These are phyloP conservation scores for Chytriomyces hyalinus DNA, from an alignment of 192 early-diverging fungal species.

Conservation along the genomic window DNA sequence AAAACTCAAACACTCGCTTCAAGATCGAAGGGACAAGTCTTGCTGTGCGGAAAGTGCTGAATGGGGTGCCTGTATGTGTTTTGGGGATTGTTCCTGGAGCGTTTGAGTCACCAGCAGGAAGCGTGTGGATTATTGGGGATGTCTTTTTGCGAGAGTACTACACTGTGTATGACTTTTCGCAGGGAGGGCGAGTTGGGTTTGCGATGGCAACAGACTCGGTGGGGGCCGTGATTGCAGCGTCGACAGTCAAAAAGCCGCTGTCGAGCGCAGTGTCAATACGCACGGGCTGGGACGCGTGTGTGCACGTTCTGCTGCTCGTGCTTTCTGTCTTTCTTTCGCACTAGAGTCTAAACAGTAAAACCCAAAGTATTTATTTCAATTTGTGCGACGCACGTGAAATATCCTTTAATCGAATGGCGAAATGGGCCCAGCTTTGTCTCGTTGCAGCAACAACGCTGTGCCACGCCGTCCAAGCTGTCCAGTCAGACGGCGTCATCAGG, in stretches of 20 bases:
- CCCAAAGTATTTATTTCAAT: neutral
- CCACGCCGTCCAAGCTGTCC: no score
- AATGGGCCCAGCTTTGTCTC: no score
- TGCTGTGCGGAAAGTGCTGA: neutral
- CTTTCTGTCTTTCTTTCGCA: neutral
- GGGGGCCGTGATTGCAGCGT: neutral
- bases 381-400: neutral
- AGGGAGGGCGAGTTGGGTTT: slow-evolving; percentile 13
- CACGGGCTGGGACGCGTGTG: neutral
- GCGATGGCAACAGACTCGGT: neutral
- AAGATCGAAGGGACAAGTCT: neutral
- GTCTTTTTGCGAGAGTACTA: neutral
- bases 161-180: slow-evolving; percentile 10
- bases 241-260: neutral
- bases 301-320: neutral
- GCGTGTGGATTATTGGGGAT: slow-evolving; percentile 7
- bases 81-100: slow-evolving; percentile 5
- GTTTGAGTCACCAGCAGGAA: neutral
- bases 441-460: no score
- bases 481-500: no score
- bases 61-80: neutral
- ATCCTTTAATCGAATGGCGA: no score
- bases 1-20: neutral
- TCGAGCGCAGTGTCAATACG: neutral
- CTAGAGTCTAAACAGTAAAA: neutral